Conservation (phyloP, 768 basidiomycete genomes). For the Tricholoma terreum region DNA sequence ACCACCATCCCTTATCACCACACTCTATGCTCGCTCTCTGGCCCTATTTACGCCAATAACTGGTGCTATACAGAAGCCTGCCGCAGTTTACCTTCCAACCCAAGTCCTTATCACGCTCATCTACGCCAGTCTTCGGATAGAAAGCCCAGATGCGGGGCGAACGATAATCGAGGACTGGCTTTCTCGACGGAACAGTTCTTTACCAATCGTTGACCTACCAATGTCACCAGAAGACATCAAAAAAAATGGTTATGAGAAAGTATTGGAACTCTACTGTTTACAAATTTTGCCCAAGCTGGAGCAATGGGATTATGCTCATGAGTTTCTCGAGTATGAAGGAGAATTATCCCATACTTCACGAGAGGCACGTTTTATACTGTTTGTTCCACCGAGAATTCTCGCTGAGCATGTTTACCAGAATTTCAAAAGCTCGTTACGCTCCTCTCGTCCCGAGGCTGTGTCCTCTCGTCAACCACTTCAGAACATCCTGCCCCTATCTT, state of each 20-base stretch:
- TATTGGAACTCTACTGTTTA: constrained; percentile 74
- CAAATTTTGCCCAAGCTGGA: constrained; percentile 68
- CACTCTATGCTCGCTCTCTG: constrained; percentile 63
- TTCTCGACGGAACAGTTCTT: constrained; percentile 46
- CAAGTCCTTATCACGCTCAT: constrained; percentile 69
- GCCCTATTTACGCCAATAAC: constrained; percentile 58
- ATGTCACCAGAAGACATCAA: constrained; percentile 24
- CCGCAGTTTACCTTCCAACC: constrained; percentile 60
- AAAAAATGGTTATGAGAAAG: constrained; percentile 64
- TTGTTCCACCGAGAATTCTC: constrained; percentile 1
- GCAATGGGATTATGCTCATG: constrained; percentile 78
- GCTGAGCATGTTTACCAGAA: constrained; percentile 26
- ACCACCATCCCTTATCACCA: constrained; percentile 52
- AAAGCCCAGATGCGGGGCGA: constrained; percentile 57
- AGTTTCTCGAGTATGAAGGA: constrained; percentile 71
- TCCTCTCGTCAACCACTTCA: constrained; percentile 28
- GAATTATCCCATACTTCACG: constrained; percentile 52
- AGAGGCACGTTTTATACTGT: constrained; percentile 42
- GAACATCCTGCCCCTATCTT: constrained; percentile 20
- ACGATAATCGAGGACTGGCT: constrained; percentile 80
- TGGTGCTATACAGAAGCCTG: constrained; percentile 32
- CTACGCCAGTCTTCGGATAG: constrained; percentile 66
- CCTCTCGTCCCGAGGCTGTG: constrained; percentile 37
- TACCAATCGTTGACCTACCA: constrained; percentile 2
- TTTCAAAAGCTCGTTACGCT: constrained; percentile 38